Percentiles rank a stretch among this genome's conserved stretches.
These are phyloP conservation scores for Elsinoe arachidis DNA, from an alignment of 2,329 filamentous ascomycete genomes.

Conservation along the genomic window DNA sequence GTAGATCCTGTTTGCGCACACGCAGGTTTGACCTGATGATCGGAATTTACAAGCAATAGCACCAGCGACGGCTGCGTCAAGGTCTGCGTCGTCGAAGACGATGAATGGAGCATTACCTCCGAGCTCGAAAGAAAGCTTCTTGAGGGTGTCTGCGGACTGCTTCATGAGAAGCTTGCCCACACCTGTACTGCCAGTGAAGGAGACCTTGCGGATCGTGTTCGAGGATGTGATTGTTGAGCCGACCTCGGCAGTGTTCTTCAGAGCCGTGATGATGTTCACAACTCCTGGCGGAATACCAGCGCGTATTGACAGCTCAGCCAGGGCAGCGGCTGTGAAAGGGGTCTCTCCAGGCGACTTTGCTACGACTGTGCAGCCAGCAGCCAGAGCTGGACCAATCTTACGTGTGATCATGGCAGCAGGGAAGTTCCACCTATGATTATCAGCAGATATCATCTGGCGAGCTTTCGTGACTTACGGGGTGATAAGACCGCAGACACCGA, in stretches of 20 bases:
- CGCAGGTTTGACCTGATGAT: conserved; percentile 89
- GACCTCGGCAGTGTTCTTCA: conserved; percentile 70
- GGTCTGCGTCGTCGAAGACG: conserved; percentile 85
- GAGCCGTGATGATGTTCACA: conserved; percentile 76
- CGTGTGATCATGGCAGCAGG: conserved; percentile 32
- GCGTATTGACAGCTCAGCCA: conserved; percentile 76
- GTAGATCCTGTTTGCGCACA: conserved; percentile 68
- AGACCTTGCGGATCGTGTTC: conserved; percentile 74
- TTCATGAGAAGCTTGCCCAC: conserved; percentile 76
- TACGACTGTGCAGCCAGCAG: conserved; percentile 92
- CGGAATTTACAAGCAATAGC: conserved; percentile 87
- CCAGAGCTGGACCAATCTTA: conserved; percentile 58
- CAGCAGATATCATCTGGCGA: neutral
- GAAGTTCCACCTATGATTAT: conserved; percentile 17
- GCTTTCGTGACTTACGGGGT: conserved; percentile 48
- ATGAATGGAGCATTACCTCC: conserved; percentile 95
- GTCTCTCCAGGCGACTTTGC: conserved; percentile 88
- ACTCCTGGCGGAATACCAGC: conserved; percentile 87
- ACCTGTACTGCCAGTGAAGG: conserved; percentile 72
- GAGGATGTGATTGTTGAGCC: conserved; percentile 69
- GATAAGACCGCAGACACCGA: conserved; percentile 75
- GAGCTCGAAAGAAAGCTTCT: conserved; percentile 83
- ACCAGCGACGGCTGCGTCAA: conserved; percentile 74
- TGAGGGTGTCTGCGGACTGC: conserved; percentile 73
- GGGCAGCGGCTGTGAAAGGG: conserved; percentile 77